Conservation (phyloP, 208 protist genomes). For the Entamoeba invadens region DNA sequence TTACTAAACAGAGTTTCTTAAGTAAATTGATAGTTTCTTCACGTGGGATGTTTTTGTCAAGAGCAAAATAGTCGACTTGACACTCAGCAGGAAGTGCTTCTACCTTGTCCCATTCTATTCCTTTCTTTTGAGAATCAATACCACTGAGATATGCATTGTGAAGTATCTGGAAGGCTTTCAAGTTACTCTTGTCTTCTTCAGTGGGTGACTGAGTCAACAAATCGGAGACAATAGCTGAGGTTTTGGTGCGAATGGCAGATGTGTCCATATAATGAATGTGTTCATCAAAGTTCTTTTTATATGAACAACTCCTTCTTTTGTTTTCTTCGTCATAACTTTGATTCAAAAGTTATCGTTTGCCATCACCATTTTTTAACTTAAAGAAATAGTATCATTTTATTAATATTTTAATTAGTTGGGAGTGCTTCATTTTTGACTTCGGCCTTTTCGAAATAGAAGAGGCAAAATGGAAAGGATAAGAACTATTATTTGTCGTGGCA, state of each 20-base stretch:
- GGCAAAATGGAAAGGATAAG: too few species aligned
- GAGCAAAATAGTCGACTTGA: neutral
- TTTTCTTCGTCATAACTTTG: too few species aligned
- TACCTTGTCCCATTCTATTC: neutral
- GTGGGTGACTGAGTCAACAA: neutral
- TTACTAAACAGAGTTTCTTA: conserved; percentile 21
- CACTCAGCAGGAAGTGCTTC: neutral
- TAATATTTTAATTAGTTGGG: too few species aligned
- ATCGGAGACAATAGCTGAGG: neutral
- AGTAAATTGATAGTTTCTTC: neutral
- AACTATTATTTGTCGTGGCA: too few species aligned
- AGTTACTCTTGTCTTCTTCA: neutral
- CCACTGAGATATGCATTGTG: neutral
- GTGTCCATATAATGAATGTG: neutral
- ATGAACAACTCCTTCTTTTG: too few species aligned
- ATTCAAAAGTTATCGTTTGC: too few species aligned
- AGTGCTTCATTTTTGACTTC: too few species aligned
- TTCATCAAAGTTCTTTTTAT: too few species aligned
- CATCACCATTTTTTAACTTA: too few species aligned
- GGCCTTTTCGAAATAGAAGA: too few species aligned
- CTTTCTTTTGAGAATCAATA: neutral
- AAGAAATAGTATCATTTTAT: too few species aligned
- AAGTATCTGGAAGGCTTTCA: neutral
- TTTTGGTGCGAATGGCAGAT: neutral
- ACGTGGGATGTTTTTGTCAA: neutral